Percentiles rank a stretch among this genome's conserved stretches.
Evolutionary conservation across 805 yeast species (phyloP).

Genomic region (Myxozyma vanderwaltii): DNA sequence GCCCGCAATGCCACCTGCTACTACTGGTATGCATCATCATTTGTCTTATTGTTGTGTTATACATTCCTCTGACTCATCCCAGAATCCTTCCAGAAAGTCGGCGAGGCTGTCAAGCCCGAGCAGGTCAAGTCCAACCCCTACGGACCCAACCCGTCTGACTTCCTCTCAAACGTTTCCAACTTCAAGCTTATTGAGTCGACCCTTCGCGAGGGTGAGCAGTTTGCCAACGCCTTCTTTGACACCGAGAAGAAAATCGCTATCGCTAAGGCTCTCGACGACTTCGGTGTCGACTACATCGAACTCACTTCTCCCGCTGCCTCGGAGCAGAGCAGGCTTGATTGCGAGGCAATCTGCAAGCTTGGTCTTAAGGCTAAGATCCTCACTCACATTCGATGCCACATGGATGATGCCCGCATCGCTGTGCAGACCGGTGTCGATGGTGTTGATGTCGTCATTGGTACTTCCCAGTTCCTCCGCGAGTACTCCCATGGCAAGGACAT

Average conservation of each 20-base stretch:
- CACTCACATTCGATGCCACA: slow-evolving; percentile 97
- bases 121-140: slow-evolving; percentile 64
- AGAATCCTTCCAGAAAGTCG: slow-evolving; percentile 17
- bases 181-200: slow-evolving; percentile 95
- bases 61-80: too few species aligned
- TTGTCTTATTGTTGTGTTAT: not conserved
- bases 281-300: slow-evolving; percentile 97
- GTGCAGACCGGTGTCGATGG: slow-evolving; percentile 99
- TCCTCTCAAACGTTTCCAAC: slow-evolving; percentile 79
- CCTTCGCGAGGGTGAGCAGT: slow-evolving; percentile 97
- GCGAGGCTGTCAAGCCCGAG: slow-evolving; percentile 21
- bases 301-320: slow-evolving; percentile 97
- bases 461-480: slow-evolving; percentile 91
- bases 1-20: slow-evolving; percentile 29
- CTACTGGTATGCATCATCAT: slow-evolving; percentile 19
- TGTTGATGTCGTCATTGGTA: slow-evolving; percentile 97
- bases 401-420: slow-evolving; percentile 97
- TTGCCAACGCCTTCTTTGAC: slow-evolving; percentile 93
- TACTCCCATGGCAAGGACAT: slow-evolving; percentile 98
- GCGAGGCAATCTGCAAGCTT: slow-evolving; percentile 97
- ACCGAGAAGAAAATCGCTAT: slow-evolving; percentile 95
- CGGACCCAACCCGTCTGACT: slow-evolving; percentile 95
- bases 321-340: slow-evolving; percentile 87
- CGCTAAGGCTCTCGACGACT: slow-evolving; percentile 95
- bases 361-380: slow-evolving; percentile 94